These are phyloP conservation scores for Eutrema heterophyllum DNA, from an alignment of 345 rosid species.

Conservation along the genomic window DNA sequence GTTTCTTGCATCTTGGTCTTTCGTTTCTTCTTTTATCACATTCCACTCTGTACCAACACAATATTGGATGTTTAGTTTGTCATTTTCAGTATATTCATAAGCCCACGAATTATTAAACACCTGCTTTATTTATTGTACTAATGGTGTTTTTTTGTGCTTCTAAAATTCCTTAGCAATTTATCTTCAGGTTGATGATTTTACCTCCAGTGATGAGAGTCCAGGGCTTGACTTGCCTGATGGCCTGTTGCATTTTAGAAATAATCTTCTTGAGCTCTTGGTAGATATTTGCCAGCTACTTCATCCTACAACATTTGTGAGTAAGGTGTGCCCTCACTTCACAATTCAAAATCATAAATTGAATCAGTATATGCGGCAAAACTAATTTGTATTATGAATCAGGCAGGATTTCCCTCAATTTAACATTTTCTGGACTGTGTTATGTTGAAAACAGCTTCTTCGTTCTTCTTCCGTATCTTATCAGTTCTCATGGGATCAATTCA, in stretches of 20 bases:
- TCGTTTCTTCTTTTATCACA: neutral
- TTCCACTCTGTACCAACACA: neutral
- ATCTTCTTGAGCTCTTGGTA: conserved; percentile 83
- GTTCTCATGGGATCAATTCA: neutral
- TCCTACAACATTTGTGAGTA: conserved; percentile 57
- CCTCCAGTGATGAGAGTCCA: conserved; percentile 52
- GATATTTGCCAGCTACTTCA: conserved; percentile 84
- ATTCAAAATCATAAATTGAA: neutral
- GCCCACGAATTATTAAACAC: neutral
- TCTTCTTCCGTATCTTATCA: neutral
- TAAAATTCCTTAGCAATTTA: conserved; percentile 15
- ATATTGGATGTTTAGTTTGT: neutral
- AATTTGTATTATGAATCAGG: neutral
- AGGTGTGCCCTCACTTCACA: conserved; percentile 49
- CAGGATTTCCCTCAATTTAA: neutral
- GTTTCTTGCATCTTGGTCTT: conserved; percentile 6
- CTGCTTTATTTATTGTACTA: conserved; percentile 1
- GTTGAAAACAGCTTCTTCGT: neutral
- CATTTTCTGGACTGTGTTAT: neutral
- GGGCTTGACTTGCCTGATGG: conserved; percentile 75
- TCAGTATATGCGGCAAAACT: neutral
- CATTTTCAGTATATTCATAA: neutral
- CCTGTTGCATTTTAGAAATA: conserved; percentile 73
- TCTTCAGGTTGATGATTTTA: conserved; percentile 80
- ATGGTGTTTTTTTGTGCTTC: conserved; percentile 8